phyloP scores from a whole-genome alignment of 305 asterid species.

The Petunia hybrid region DNA sequence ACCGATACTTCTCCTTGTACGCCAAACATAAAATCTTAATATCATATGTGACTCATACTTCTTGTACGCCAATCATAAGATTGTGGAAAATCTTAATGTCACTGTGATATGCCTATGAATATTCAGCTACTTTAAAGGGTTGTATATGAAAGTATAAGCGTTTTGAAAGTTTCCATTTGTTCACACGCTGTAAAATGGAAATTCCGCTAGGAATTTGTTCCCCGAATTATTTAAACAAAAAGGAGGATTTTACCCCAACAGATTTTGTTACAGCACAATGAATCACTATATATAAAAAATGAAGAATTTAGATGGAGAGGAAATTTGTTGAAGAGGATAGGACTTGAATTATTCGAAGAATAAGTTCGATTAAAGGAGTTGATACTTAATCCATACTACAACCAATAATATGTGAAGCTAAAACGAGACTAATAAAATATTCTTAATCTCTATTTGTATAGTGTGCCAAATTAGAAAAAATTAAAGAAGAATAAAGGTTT shows the following conservation, averaged over 20 bases:
- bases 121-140: neutral
- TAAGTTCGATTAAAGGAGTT: neutral
- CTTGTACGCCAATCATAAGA: neutral
- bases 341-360: constrained; percentile 1
- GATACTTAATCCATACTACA: neutral
- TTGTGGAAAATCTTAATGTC: neutral
- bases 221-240: neutral
- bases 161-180: neutral
- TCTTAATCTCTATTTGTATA: neutral
- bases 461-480: neutral
- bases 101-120: neutral
- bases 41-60: neutral
- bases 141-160: neutral
- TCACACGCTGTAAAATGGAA: neutral
- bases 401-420: neutral
- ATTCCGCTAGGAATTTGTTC: neutral
- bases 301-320: neutral
- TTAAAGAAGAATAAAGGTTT: neutral
- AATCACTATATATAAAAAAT: neutral
- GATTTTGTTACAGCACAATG: neutral
- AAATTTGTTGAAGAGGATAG: neutral
- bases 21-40: neutral
- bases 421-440: neutral
- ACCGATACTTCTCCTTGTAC: neutral
- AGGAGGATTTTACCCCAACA: neutral